Evolutionary conservation across 2,329 filamentous ascomycete species (phyloP).

Genomic region (Ampelomyces quisqualis): DNA sequence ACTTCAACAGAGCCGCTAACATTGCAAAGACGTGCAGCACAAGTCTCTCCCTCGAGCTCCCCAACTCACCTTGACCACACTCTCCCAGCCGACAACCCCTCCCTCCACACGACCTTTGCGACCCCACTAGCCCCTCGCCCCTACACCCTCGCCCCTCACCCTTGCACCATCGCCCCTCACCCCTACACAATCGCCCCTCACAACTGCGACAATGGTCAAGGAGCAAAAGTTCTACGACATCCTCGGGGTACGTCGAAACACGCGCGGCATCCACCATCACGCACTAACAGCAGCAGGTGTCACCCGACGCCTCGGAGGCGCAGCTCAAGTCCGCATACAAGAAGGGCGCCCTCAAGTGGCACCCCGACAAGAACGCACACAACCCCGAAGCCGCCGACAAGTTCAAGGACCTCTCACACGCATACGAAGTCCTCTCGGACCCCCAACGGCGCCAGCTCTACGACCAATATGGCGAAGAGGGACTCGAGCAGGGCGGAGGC

Average conservation of each 20-base stretch:
- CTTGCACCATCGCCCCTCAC: no score
- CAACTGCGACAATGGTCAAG: conserved; percentile 65
- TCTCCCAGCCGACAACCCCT: conserved; percentile 4
- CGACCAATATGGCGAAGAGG: conserved; percentile 97
- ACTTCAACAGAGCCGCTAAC: conserved; percentile 19
- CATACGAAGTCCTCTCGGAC: conserved; percentile 93
- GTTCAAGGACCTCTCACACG: conserved; percentile 96
- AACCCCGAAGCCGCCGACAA: conserved; percentile 93
- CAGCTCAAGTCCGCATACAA: conserved; percentile 93
- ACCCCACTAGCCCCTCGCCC: conserved; percentile 31
- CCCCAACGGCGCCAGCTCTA: conserved; percentile 88
- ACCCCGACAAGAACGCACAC: conserved; percentile 93
- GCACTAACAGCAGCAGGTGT: conserved; percentile 57
- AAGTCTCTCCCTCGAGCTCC: conserved; percentile 6
- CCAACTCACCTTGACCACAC: conserved; percentile 4
- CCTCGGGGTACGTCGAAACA: conserved; percentile 63
- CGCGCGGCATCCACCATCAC: conserved; percentile 28
- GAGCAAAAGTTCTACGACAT: conserved; percentile 78
- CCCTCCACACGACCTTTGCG: conserved; percentile 23
- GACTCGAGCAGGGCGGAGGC: conserved; percentile 80
- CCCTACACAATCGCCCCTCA: conserved; percentile 10
- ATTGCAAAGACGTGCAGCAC: conserved; percentile 6
- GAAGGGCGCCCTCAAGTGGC: conserved; percentile 77
- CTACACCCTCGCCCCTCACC: conserved; percentile 15
- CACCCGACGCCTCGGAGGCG: conserved; percentile 75